phyloP scores from a whole-genome alignment of 257 asterid genomes.

The Agastache rugosa region DNA sequence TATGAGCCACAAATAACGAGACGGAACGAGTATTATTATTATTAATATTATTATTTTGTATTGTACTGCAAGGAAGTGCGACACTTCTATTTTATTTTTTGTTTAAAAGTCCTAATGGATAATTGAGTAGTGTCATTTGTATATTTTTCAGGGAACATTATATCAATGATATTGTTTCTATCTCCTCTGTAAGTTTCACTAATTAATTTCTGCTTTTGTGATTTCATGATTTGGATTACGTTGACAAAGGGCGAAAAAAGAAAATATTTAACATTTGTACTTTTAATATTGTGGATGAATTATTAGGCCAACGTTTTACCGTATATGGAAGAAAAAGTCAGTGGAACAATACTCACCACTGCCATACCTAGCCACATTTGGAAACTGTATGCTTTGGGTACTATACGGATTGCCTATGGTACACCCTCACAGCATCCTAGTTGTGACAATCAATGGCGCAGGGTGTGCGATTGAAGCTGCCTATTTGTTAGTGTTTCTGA shows the following conservation, averaged over 20 bases:
- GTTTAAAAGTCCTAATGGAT: neutral
- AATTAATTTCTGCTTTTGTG: neutral
- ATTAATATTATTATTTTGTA: too few species aligned
- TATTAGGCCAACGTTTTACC: slow-evolving; percentile 69
- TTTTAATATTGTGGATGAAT: neutral
- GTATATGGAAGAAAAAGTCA: slow-evolving; percentile 67
- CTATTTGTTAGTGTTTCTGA: slow-evolving; percentile 51
- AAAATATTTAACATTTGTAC: too few species aligned
- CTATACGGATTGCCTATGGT: slow-evolving; percentile 82
- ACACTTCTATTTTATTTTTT: neutral
- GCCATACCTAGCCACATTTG: slow-evolving; percentile 78
- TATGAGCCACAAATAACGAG: too few species aligned
- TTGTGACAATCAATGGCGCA: slow-evolving; percentile 75
- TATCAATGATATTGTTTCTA: slow-evolving; percentile 58
- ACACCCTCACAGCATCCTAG: slow-evolving; percentile 75
- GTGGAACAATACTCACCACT: slow-evolving; percentile 80
- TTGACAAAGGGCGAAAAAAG: too few species aligned
- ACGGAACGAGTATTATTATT: too few species aligned
- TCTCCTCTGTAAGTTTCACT: slow-evolving; percentile 72
- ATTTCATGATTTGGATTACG: neutral
- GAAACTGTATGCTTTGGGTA: slow-evolving; percentile 85
- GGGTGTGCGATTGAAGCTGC: slow-evolving; percentile 67
- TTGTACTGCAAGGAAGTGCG: neutral
- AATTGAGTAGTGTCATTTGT: slow-evolving; percentile 16
- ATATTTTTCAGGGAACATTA: slow-evolving; percentile 64